These are phyloP conservation scores for Seiridium unicorne DNA, from an alignment of 2,329 filamentous ascomycete genomes.

Conservation along the genomic window DNA sequence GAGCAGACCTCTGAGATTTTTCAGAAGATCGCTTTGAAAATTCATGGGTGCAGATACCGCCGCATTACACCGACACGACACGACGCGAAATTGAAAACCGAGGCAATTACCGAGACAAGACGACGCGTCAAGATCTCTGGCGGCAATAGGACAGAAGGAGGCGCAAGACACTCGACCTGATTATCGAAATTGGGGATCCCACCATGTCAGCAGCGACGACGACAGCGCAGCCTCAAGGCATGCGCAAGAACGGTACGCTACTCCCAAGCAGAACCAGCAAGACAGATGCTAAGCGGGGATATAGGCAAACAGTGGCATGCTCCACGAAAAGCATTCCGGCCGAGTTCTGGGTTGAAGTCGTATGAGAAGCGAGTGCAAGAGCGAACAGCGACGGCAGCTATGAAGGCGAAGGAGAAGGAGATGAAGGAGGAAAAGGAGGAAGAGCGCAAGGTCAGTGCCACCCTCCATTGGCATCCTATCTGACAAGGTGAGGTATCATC, in stretches of 20 bases:
- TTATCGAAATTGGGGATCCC: neutral
- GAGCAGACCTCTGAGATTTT: neutral
- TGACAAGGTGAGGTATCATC: neutral
- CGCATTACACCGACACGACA: neutral
- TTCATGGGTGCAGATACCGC: neutral
- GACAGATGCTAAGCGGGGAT: neutral
- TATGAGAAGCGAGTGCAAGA: conserved; percentile 75
- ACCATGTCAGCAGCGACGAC: conserved; percentile 19
- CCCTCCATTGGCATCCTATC: neutral
- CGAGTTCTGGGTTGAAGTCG: conserved; percentile 71
- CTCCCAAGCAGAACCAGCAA: neutral
- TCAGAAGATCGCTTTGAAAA: neutral
- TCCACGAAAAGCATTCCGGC: conserved; percentile 81
- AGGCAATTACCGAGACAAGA: neutral
- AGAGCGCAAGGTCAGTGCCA: conserved; percentile 66
- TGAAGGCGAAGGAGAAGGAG: conserved; percentile 91
- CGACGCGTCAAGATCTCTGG: neutral
- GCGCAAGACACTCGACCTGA: neutral
- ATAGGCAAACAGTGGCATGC: conserved; percentile 94
- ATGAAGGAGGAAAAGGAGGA: conserved; percentile 94
- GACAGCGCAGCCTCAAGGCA: conserved; percentile 51
- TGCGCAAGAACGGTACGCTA: conserved; percentile 77
- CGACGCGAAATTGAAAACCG: neutral
- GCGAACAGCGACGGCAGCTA: conserved; percentile 67
- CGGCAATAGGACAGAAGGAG: neutral